Evolutionary conservation across 331 rosid species (phyloP).

Genomic region (Ulmus americana): DNA sequence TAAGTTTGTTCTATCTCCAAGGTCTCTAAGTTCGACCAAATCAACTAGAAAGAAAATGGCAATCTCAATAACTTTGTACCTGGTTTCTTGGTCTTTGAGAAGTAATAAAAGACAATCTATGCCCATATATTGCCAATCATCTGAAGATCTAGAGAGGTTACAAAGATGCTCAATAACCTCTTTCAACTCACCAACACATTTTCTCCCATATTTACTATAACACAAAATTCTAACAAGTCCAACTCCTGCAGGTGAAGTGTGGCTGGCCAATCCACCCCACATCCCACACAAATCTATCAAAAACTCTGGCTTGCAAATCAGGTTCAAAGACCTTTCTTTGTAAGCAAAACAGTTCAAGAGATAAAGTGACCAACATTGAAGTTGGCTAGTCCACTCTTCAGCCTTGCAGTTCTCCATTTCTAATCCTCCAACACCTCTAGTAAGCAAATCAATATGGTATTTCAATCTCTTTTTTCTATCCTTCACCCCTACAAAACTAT

Average conservation of each 20-base stretch:
- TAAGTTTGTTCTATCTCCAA: conserved; percentile 49
- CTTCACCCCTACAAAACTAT: conserved; percentile 38
- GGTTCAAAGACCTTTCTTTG: conserved; percentile 49
- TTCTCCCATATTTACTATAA: conserved; percentile 54
- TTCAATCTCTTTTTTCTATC: conserved; percentile 33
- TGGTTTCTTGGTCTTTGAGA: conserved; percentile 59
- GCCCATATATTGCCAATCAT: conserved; percentile 82
- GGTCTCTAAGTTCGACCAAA: conserved; percentile 52
- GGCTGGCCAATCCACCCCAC: conserved; percentile 83
- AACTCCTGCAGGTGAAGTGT: conserved; percentile 59
- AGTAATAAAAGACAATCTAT: conserved; percentile 68
- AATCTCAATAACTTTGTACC: conserved; percentile 52
- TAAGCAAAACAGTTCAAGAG: conserved; percentile 76
- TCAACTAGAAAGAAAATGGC: conserved; percentile 44
- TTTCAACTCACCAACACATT: conserved; percentile 34
- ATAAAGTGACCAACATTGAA: conserved; percentile 76
- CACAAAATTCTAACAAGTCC: conserved; percentile 68
- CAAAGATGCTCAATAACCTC: conserved; percentile 41
- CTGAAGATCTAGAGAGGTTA: conserved; percentile 68
- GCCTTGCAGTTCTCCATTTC: conserved; percentile 78
- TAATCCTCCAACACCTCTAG: conserved; percentile 59
- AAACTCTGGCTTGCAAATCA: conserved; percentile 47
- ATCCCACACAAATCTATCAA: conserved; percentile 46
- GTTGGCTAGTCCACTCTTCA: conserved; percentile 80
- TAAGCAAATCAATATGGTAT: conserved; percentile 62